These are phyloP conservation scores for Penicillium salamii DNA, from an alignment of 495 filamentous ascomycete species.

Conservation along the genomic window DNA sequence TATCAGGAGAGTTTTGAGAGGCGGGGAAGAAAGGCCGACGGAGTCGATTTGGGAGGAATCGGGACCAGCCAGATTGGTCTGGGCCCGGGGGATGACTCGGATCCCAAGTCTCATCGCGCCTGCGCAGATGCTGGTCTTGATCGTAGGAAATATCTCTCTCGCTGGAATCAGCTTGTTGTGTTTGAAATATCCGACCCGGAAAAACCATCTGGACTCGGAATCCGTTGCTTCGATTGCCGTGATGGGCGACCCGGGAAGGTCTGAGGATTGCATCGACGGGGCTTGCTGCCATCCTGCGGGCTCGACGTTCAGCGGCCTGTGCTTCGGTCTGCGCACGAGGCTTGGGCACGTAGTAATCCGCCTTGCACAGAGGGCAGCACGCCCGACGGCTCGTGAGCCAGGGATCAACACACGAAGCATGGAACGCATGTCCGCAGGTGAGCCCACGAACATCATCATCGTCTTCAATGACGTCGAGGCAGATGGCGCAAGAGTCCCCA, in stretches of 20 bases:
- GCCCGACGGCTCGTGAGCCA: slow-evolving; percentile 92
- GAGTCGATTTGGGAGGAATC: slow-evolving; percentile 20
- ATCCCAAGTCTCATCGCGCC: neutral
- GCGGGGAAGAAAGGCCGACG: slow-evolving; percentile 7
- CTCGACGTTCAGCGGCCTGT: slow-evolving; percentile 15
- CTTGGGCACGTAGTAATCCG: slow-evolving; percentile 92
- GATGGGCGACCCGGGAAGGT: slow-evolving; percentile 17
- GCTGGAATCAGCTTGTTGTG: neutral
- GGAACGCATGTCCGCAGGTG: slow-evolving; percentile 94
- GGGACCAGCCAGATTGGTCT: slow-evolving; percentile 12
- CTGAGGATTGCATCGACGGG: slow-evolving; percentile 15
- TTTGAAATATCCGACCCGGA: slow-evolving; percentile 17
- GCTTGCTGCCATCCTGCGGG: slow-evolving; percentile 8
- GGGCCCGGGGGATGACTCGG: neutral
- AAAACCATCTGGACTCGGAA: slow-evolving; percentile 17
- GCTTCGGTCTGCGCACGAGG: slow-evolving; percentile 49
- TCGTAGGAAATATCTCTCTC: neutral
- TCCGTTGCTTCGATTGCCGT: slow-evolving; percentile 4
- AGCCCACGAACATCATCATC: slow-evolving; percentile 93
- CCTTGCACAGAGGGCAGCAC: slow-evolving; percentile 96
- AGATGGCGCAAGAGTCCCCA: slow-evolving; percentile 97
- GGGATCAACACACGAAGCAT: slow-evolving; percentile 89
- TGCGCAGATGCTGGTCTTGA: neutral
- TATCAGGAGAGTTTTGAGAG: neutral
- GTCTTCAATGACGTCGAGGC: slow-evolving; percentile 88